These are phyloP conservation scores for Fusarium keratoplasticum DNA, from an alignment of 2,329 filamentous ascomycete species.

Conservation along the genomic window DNA sequence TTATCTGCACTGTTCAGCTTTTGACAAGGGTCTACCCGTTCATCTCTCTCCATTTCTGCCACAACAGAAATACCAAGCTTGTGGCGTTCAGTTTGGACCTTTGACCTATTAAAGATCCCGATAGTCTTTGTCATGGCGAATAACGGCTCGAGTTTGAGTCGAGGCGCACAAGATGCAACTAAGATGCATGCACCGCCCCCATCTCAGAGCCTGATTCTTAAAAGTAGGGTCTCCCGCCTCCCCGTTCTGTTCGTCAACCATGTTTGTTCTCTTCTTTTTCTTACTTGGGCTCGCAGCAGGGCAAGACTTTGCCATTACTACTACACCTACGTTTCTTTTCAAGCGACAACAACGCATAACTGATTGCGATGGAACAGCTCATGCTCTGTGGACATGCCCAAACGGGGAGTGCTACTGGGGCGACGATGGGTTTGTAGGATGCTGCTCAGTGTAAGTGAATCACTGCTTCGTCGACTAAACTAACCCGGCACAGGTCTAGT, in stretches of 20 bases:
- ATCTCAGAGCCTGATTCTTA: slow-evolving; percentile 1
- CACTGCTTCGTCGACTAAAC: neutral
- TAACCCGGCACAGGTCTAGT: neutral
- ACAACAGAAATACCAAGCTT: neutral
- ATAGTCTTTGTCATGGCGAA: neutral
- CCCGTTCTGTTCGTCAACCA: neutral
- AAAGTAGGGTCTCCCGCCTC: neutral
- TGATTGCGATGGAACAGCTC: neutral
- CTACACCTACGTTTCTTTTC: neutral
- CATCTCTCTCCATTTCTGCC: neutral
- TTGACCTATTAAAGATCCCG: neutral
- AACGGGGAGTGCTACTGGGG: slow-evolving; percentile 1
- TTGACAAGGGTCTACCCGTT: neutral
- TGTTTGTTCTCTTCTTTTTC: neutral
- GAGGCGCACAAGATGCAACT: neutral
- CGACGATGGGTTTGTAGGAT: slow-evolving; percentile 6
- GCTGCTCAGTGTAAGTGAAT: neutral
- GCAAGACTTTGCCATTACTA: slow-evolving; percentile 1
- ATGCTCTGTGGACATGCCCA: too few species aligned
- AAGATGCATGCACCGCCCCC: neutral
- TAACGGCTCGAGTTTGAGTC: neutral
- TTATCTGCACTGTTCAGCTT: neutral
- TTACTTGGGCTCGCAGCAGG: neutral
- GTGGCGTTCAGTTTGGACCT: neutral
- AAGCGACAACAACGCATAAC: slow-evolving; percentile 3